Base-by-base conservation (phyloP, 345 rosid species). In the Heritiera littoralis region DNA sequence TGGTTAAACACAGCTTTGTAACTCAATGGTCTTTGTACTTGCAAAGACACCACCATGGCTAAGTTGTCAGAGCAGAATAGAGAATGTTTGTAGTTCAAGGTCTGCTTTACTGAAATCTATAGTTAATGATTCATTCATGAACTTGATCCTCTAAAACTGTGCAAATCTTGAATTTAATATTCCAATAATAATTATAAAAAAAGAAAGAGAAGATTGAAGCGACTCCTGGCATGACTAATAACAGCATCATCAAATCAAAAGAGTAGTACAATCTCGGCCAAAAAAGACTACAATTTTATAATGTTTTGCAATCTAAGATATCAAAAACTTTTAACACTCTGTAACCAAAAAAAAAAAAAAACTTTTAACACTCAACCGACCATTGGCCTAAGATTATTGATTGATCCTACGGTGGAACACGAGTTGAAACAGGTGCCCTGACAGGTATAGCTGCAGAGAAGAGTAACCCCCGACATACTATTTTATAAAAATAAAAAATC, bases 21-120 rank as follows among this genome's bases (percentile, higher is more conserved):
- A 82, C 86, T 83, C 83, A 84, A 32, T 12, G 93, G 87, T 46
- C 89, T 79, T 81, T 86, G 96, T 20, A 86, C 82, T 75, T 86
- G 92, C 85, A 89, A 87, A 77, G 83, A 84, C 82, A 87, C 84
- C 77, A 90, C 98, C 96, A 93, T 95, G 80, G 81, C 85, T 76
- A 38, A 28, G 15, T 75, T 75, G 20, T 9, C 52, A 2, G 80
- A 66, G 52, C 10, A 59, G 46, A 72, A 41, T 23, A 68, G 13
- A 77, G 61, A 80, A 74, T 54, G 76, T 75, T 80, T 32, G 70
- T 32, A 11, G 14, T 11, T 49, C 54, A 49, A 51, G 38, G 38
- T 3, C 38, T 35, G 51, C 40, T 54, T 55, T 60, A 74, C 38
- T 61, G 61, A 71, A 68, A 23, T 60, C 69, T 3, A 13, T 38